These are phyloP conservation scores for Lactarius sanguifluus DNA, from an alignment of 768 basidiomycete species.

Conservation along the genomic window DNA sequence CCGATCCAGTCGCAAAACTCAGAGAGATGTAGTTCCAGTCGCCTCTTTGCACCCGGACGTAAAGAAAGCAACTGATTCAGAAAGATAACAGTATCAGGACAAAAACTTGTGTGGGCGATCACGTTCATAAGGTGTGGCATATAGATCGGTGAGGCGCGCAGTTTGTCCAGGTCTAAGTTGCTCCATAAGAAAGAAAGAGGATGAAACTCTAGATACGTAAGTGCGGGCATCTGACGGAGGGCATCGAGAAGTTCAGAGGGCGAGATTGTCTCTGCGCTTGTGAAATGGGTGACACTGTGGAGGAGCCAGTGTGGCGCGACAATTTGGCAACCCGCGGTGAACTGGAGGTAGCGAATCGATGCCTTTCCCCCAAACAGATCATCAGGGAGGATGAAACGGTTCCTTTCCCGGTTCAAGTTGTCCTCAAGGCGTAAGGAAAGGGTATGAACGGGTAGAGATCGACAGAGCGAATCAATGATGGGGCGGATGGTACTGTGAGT, in stretches of 20 bases:
- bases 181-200: neutral
- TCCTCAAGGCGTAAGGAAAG: neutral
- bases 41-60: neutral
- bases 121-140: neutral
- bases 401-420: accelerated
- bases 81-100: neutral
- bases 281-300: neutral
- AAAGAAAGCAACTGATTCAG: neutral
- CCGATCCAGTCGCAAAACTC: neutral
- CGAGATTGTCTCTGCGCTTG: neutral
- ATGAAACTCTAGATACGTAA: neutral
- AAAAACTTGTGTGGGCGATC: too few species aligned
- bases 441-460: neutral
- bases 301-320: neutral
- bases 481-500: too few species aligned
- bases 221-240: conserved; percentile 1
- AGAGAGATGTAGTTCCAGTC: neutral
- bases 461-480: neutral
- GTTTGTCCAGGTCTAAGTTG: neutral
- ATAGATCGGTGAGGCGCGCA: too few species aligned
- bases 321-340: neutral
- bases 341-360: neutral
- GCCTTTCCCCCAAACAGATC: neutral
- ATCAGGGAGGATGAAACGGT: neutral
- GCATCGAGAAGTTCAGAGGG: neutral